Percentiles rank a stretch among this genome's conserved stretches.
Evolutionary conservation across 2,329 filamentous ascomycete species (phyloP).

Genomic region (Amylocarpus encephaloides): DNA sequence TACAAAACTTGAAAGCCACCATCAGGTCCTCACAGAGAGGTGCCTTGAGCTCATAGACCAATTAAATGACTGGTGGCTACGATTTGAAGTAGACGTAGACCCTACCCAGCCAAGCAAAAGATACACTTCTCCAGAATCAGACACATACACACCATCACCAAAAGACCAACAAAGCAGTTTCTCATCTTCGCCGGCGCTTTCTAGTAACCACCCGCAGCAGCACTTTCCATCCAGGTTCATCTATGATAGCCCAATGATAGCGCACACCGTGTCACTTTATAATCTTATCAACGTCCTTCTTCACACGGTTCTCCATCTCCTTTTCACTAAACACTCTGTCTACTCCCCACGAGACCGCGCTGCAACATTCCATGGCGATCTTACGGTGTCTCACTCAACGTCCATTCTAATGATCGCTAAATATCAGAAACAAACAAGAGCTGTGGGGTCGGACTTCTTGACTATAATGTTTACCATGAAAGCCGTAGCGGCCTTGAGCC

Average conservation of each 20-base stretch:
- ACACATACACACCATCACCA: not conserved
- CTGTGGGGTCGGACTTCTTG: not conserved
- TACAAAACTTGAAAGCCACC: not conserved
- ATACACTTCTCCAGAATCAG: not conserved
- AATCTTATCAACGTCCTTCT: not conserved
- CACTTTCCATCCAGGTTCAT: not conserved
- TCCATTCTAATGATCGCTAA: not conserved
- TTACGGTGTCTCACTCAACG: not conserved
- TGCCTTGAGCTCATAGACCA: not conserved
- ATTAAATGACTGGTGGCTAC: not conserved
- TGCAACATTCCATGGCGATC: not conserved
- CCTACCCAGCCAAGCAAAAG: not conserved
- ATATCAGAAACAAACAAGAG: not conserved
- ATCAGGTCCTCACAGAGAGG: not conserved
- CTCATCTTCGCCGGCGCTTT: not conserved
- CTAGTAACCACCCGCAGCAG: not conserved
- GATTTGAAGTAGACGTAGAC: not conserved
- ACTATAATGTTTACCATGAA: not conserved
- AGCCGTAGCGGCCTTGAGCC: not conserved
- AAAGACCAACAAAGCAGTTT: not conserved
- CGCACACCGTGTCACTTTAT: not conserved
- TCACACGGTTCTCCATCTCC: not conserved
- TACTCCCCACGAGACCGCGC: not conserved
- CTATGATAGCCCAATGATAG: not conserved
- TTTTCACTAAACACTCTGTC: not conserved